Evolutionary conservation across 257 asterid genomes (phyloP), one percentile per base, ranked within the genome.

Genomic region (Solanum sejunctum): DNA sequence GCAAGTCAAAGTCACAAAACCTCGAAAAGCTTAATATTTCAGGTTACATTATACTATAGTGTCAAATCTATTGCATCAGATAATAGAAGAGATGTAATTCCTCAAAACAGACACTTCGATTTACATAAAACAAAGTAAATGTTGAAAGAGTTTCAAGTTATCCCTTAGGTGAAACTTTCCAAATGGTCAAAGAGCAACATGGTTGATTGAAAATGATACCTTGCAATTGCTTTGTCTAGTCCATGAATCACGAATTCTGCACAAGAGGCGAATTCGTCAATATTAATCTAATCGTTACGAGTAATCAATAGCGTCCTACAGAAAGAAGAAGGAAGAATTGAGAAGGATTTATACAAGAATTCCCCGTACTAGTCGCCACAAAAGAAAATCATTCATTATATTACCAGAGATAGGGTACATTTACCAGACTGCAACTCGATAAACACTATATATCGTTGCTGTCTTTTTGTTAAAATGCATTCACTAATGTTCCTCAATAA

Each of bases 201-300:
- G 26, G 41, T 82, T 66, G 28, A 84, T 56, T 32, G 67, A 83
- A 84, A 83, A 79, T 36, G 60, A 41, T 92, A 95, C 98, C 97
- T 93, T 73, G 97, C 97, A 83, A 95, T 90, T 78, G 94, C 82
- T 86, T 94, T 95, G 92, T 95, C 99, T 61, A 95, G 93, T 72
- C 92, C 11, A 89, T 94, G 92, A 87, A 92, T 90, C 90, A 93
- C 97, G 77, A 86, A 93, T 89, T 89, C 98, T 95, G 99, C 93
- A 91, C 55, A 87, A 72, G 41, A 73, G 41, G 67, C 72, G 64
- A 43, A 87, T 13, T 54, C 20, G 12, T 49, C 23, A 49, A 15
- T 51, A 51, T 43, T 23, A 47, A 75, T 60, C 23, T 23, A 23
- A 75, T 2, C 8, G 57, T 75, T 15, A 75, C 21, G 21, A 21